Evolutionary conservation across 2,329 filamentous ascomycete genomes (phyloP).

Genomic region (Colletotrichum sojae): DNA sequence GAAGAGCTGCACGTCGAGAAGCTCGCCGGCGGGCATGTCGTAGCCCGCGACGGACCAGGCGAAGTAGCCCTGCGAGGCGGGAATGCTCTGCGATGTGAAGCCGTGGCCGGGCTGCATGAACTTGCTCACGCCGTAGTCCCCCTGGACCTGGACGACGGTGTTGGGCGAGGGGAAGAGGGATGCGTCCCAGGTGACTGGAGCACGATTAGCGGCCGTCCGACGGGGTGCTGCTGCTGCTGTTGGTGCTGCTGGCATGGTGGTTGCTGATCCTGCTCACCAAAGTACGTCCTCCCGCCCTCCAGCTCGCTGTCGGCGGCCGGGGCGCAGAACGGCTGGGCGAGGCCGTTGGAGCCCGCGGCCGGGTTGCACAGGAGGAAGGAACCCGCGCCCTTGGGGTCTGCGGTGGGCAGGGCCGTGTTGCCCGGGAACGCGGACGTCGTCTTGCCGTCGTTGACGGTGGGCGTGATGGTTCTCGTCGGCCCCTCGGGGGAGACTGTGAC

Average conservation of each 20-base stretch:
- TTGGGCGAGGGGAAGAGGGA: slow-evolving; percentile 35
- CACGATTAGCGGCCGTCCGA: slow-evolving; percentile 17
- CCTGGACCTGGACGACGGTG: slow-evolving; percentile 38
- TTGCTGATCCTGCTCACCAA: slow-evolving; percentile 25
- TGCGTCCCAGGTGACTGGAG: slow-evolving; percentile 41
- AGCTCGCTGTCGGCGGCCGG: slow-evolving; percentile 29
- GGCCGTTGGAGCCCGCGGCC: slow-evolving; percentile 31
- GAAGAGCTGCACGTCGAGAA: slow-evolving; percentile 34
- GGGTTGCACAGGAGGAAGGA: slow-evolving; percentile 40
- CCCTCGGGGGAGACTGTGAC: slow-evolving; percentile 40
- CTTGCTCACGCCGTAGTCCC: slow-evolving; percentile 33
- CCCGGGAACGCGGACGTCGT: slow-evolving; percentile 37
- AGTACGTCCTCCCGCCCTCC: slow-evolving; percentile 38
- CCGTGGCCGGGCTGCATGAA: slow-evolving; percentile 32
- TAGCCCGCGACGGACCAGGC: slow-evolving; percentile 32
- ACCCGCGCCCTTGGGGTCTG: slow-evolving; percentile 34
- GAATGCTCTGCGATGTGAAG: slow-evolving; percentile 35
- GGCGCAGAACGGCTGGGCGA: slow-evolving; percentile 39
- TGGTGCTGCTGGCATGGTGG: too few species aligned
- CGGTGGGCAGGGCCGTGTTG: slow-evolving; percentile 29
- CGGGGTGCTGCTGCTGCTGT: too few species aligned
- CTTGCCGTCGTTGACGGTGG: slow-evolving; percentile 39
- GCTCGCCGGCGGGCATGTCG: slow-evolving; percentile 25
- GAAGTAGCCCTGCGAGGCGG: slow-evolving; percentile 39
- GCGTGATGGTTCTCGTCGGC: slow-evolving; percentile 34